A percentile compares a stretch with the other conserved stretches of the same genome.
These are phyloP conservation scores for Hirschfeldia incana DNA, from an alignment of 345 rosid genomes.

Conservation along the genomic window DNA sequence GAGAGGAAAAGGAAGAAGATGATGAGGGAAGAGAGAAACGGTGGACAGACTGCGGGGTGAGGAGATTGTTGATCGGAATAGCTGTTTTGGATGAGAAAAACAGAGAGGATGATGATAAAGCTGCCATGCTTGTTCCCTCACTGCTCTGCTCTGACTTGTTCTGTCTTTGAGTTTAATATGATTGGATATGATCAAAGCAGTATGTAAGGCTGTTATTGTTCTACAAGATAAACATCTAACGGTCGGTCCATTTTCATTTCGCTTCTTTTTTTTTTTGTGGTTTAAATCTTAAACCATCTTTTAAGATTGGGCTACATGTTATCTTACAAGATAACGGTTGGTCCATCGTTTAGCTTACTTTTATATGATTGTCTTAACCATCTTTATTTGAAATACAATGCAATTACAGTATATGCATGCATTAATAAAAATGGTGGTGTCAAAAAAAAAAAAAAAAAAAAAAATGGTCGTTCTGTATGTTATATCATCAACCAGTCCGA, in stretches of 20 bases:
- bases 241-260: conserved; percentile 25
- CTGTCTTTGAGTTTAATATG: not conserved
- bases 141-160: not conserved
- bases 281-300: not conserved
- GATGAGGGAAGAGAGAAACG: conserved; percentile 14
- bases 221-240: conserved; percentile 29
- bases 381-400: not conserved
- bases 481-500: not conserved
- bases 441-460: too few relatives aligned
- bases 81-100: conserved; percentile 36
- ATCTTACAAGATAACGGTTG: not conserved
- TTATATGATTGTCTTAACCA: not conserved
- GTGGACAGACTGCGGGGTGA: conserved; percentile 30
- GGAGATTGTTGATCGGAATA: conserved; percentile 13
- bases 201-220: conserved; percentile 25
- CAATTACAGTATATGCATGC: not conserved
- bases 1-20: conserved; percentile 24
- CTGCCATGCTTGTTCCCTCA: conserved; percentile 23
- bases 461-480: not conserved
- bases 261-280: not conserved
- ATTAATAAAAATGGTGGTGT: too few relatives aligned
- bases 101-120: conserved; percentile 38
- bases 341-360: not conserved
- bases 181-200: conserved; percentile 23
- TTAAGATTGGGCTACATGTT: not conserved